phyloP scores from a whole-genome alignment of 306 rosid species.

The Delonix regia region DNA sequence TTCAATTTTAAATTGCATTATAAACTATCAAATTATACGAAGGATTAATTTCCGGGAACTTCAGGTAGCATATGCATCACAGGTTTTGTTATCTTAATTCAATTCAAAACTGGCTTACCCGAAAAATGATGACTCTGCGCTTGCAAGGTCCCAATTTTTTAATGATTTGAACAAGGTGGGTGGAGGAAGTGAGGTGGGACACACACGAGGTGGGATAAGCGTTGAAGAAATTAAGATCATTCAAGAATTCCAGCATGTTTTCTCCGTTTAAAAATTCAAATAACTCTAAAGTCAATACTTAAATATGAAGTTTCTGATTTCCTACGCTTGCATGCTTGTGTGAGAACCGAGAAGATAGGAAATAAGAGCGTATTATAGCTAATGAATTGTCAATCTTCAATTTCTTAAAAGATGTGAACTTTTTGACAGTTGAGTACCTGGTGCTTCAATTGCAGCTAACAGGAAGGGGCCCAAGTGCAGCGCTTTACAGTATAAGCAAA shows the following conservation, averaged over 20 bases:
- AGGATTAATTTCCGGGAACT: neutral
- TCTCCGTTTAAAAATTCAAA: conserved; percentile 18
- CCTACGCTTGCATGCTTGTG: neutral
- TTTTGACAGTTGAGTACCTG: neutral
- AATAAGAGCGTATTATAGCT: neutral
- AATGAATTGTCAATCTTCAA: neutral
- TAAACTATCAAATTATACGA: neutral
- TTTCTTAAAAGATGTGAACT: neutral
- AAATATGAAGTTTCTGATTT: neutral
- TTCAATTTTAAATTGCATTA: neutral
- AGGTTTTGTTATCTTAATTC: neutral
- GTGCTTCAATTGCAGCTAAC: conserved; percentile 16
- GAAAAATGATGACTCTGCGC: conserved; percentile 21
- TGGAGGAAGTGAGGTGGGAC: neutral
- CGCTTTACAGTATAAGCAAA: neutral
- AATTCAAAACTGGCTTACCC: neutral
- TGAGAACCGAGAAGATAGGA: neutral
- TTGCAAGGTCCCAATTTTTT: conserved; percentile 12
- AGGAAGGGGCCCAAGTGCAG: neutral
- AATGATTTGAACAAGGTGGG: neutral
- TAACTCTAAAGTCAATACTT: neutral
- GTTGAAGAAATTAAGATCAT: conserved; percentile 38
- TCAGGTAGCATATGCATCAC: neutral
- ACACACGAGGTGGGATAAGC: conserved; percentile 28
- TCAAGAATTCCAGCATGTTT: conserved; percentile 1